These are phyloP conservation scores for Exophiala phaeomuriformis DNA, from an alignment of 2,329 filamentous ascomycete genomes.

Conservation along the genomic window DNA sequence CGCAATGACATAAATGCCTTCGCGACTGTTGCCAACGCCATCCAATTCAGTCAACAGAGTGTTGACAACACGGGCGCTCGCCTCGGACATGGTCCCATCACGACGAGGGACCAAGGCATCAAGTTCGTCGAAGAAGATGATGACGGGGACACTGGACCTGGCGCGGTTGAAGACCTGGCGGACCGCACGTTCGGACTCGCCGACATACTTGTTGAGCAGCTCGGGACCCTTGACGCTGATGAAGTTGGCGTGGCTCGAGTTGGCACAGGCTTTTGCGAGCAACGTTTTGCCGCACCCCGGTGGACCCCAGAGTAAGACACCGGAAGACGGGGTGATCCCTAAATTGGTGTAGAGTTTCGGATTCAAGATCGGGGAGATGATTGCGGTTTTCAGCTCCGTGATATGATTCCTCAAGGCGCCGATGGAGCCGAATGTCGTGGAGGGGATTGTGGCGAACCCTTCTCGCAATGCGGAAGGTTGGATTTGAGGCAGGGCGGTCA, in stretches of 20 bases:
- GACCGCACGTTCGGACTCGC: constrained; percentile 88
- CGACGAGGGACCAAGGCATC: constrained; percentile 84
- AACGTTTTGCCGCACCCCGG: constrained; percentile 96
- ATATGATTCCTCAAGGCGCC: constrained; percentile 76
- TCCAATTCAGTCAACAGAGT: constrained; percentile 91
- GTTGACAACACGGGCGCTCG: constrained; percentile 84
- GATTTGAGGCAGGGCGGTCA: constrained; percentile 64
- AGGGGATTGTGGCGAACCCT: constrained; percentile 88
- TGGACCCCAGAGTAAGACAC: constrained; percentile 91
- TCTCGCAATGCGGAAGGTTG: constrained; percentile 80
- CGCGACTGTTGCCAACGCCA: constrained; percentile 64
- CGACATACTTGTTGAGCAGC: constrained; percentile 94
- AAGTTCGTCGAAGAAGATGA: constrained; percentile 96
- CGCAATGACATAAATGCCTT: constrained; percentile 87
- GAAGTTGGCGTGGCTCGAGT: constrained; percentile 93
- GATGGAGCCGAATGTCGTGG: constrained; percentile 88
- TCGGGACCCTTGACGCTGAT: constrained; percentile 97
- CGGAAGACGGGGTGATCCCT: constrained; percentile 73
- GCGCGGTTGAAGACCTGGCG: constrained; percentile 87
- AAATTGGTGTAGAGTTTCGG: constrained; percentile 69
- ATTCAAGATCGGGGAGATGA: constrained; percentile 80
- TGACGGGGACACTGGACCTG: constrained; percentile 77
- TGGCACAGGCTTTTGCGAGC: constrained; percentile 90
- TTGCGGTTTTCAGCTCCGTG: constrained; percentile 71
- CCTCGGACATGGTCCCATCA: constrained; percentile 70